Conservation (phyloP, 2,329 filamentous ascomycete genomes). For the Zymoseptoria passerinii region DNA sequence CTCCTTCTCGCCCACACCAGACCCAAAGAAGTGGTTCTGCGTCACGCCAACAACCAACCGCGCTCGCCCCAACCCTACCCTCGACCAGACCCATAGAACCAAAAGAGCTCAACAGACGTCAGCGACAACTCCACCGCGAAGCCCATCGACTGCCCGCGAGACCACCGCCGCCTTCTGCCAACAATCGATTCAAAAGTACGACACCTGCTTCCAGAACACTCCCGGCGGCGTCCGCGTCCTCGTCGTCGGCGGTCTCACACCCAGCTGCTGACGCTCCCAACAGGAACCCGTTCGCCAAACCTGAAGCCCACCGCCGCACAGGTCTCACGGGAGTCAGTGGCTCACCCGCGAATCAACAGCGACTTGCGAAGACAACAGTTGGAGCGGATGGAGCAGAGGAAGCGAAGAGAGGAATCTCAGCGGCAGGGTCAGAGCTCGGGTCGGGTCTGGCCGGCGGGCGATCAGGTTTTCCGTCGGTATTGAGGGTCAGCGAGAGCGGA, state of each 20-base stretch:
- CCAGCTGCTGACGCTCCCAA: background rate
- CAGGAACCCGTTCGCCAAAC: background rate
- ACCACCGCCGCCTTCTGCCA: background rate
- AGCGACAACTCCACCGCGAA: background rate
- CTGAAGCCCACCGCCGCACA: background rate
- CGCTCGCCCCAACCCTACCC: background rate
- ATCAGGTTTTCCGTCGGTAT: background rate
- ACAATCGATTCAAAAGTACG: background rate
- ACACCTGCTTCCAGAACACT: background rate
- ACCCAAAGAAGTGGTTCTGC: background rate
- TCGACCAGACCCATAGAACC: background rate
- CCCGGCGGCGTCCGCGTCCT: background rate
- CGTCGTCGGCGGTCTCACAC: background rate
- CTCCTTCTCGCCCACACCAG: background rate
- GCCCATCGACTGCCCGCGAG: background rate
- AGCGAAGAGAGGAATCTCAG: background rate
- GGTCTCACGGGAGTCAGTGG: background rate
- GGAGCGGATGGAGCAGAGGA: background rate
- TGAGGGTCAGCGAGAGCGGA: background rate
- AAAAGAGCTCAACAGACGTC: background rate
- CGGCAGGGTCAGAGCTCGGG: background rate
- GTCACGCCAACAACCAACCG: background rate
- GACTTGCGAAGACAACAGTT: background rate
- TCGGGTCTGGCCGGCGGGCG: background rate
- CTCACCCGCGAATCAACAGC: background rate